Evolutionary conservation across 1,284 basidiomycete species (phyloP).

Genomic region (Puccinia hordei): DNA sequence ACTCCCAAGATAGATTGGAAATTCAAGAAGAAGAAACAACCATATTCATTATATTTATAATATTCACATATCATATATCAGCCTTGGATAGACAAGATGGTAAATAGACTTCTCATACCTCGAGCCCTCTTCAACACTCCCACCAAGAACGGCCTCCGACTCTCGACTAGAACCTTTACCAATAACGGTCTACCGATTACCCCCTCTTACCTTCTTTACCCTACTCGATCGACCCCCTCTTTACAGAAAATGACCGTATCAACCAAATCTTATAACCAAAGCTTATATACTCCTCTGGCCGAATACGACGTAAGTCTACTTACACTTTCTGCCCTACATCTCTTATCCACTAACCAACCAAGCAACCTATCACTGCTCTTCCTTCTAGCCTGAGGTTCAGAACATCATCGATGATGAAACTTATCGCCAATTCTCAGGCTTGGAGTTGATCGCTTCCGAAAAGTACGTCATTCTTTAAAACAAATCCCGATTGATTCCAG

Average conservation of each 20-base stretch:
- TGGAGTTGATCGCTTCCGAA: constrained; percentile 95
- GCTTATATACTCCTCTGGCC: constrained; percentile 35
- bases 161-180: not conserved
- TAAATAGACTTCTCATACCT: no score
- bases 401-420: constrained; percentile 44
- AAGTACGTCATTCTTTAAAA: constrained; percentile 57
- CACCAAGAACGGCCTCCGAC: no score
- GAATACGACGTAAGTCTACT: constrained; percentile 35
- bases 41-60: no score
- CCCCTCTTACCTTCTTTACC: not conserved
- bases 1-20: no score
- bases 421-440: constrained; percentile 84
- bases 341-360: not conserved
- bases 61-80: no score
- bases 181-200: not conserved
- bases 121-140: no score
- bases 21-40: no score
- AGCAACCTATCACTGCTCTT: not conserved
- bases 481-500: constrained; percentile 43
- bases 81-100: no score
- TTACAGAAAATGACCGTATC: not conserved
- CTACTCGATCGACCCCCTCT: not conserved
- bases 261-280: constrained; percentile 33
- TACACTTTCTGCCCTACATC: not conserved
- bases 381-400: constrained; percentile 41